A percentile compares a stretch with the other conserved stretches of the same genome.
phyloP scores from a whole-genome alignment of 2,329 filamentous ascomycete genomes.

The Penicillium freii region DNA sequence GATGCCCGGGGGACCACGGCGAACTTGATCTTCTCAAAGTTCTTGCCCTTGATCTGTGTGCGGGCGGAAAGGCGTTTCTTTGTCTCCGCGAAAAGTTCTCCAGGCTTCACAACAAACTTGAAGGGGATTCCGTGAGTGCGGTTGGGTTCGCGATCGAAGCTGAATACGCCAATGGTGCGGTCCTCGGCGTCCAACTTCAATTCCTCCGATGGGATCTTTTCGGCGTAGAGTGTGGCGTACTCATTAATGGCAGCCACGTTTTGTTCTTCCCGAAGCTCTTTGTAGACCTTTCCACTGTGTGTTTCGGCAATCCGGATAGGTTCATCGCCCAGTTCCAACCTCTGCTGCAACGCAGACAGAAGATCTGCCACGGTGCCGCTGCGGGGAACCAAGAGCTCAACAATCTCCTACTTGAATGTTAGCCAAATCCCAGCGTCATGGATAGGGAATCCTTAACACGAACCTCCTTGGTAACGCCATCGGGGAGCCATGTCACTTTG shows the following conservation, averaged over 20 bases:
- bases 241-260: slow-evolving; percentile 82
- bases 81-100: slow-evolving; percentile 83
- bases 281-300: slow-evolving; percentile 78
- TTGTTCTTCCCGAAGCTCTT: slow-evolving; percentile 68
- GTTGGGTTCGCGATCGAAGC: slow-evolving; percentile 85
- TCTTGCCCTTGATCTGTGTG: slow-evolving; percentile 94
- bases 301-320: slow-evolving; percentile 76
- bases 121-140: slow-evolving; percentile 88
- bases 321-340: slow-evolving; percentile 75
- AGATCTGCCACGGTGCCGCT: slow-evolving; percentile 78
- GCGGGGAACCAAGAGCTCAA: slow-evolving; percentile 84
- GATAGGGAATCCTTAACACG: slow-evolving; percentile 25
- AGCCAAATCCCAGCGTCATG: slow-evolving; percentile 11
- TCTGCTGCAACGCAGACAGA: slow-evolving; percentile 72
- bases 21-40: slow-evolving; percentile 98
- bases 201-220: slow-evolving; percentile 73
- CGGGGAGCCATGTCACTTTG: slow-evolving; percentile 79
- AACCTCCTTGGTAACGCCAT: slow-evolving; percentile 89
- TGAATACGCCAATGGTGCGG: slow-evolving; percentile 75
- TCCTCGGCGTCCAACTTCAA: slow-evolving; percentile 60
- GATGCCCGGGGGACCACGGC: slow-evolving; percentile 68
- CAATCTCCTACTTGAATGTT: slow-evolving; percentile 58
- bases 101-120: slow-evolving; percentile 79
- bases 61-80: slow-evolving; percentile 92
- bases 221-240: slow-evolving; percentile 76